These are phyloP conservation scores for Daldinia vernicosa DNA, from an alignment of 495 filamentous ascomycete genomes.

Conservation along the genomic window DNA sequence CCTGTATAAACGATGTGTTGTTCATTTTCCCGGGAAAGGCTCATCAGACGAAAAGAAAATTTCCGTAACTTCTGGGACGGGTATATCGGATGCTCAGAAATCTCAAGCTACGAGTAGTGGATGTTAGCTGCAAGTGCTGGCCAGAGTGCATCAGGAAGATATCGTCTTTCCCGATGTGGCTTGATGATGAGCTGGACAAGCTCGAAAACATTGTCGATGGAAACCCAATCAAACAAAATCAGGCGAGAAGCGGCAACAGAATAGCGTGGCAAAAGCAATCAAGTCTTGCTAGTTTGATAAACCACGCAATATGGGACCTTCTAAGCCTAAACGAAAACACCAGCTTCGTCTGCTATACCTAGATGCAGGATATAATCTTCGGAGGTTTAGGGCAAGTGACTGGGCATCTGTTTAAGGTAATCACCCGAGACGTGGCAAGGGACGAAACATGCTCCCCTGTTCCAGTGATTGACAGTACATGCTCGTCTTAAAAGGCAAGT, in stretches of 20 bases:
- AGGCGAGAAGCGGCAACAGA: constrained; percentile 36
- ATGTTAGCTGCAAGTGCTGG: constrained; percentile 44
- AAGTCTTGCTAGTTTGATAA: constrained; percentile 34
- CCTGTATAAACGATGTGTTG: constrained; percentile 41
- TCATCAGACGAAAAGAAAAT: constrained; percentile 7
- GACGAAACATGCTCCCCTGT: constrained; percentile 47
- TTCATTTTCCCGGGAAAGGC: constrained; percentile 33
- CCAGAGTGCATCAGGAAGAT: constrained; percentile 40
- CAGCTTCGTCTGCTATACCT: constrained; percentile 30
- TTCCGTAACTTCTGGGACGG: constrained; percentile 33
- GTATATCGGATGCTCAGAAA: constrained; percentile 36
- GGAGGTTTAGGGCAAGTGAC: constrained; percentile 31
- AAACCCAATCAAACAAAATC: constrained; percentile 41
- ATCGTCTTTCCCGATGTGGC: constrained; percentile 48
- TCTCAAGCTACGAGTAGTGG: constrained; percentile 33
- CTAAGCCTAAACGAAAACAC: constrained; percentile 35
- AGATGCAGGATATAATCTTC: constrained; percentile 38
- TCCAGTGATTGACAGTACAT: constrained; percentile 50
- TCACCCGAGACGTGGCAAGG: constrained; percentile 46
- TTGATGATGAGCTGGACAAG: constrained; percentile 44
- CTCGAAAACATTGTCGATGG: constrained; percentile 31
- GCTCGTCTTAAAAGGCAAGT: constrained; percentile 47
- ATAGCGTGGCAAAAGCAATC: constrained; percentile 41
- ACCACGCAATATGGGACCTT: constrained; percentile 35
- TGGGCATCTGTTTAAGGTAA: constrained; percentile 41